Evolutionary conservation across 2,329 filamentous ascomycete species (phyloP), one percentile per base, ranked within the genome.

Genomic region (Elsinoe perseae): DNA sequence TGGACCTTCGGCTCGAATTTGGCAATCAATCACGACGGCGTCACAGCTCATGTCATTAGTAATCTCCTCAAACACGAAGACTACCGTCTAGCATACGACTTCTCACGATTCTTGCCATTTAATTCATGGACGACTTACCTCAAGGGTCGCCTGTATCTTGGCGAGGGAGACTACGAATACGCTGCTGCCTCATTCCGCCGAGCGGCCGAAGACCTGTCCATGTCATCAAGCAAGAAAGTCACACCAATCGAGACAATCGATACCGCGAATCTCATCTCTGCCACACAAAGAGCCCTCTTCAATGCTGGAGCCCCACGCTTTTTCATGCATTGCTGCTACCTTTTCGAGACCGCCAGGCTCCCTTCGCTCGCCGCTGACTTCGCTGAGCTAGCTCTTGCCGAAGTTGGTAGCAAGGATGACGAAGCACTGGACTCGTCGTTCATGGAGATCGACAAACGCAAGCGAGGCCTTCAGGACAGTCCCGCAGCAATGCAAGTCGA

Each of bases 311-410:
- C 91, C 38, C 80, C 89, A 4, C 84, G 81, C 60, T 98, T 96
- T 72, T 95, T 95, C 69, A 83, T 85, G 40, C 93, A 98, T 68
- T 81, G 97, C 52, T 80, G 91, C 10, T 79, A 82, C 18, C 77
- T 98, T 1, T 97, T 87, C 66, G 91, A 96, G 68, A 81, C 81
- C 63, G 80, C 82, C 42, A 86, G 85, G 62, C 83, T 85, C 0
- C 88, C 87, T 69, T 86, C 87, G 1, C 87, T 86, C 64, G 88
- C 95, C 38, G 81, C 89, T 4, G 88, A 95, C 62, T 96, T 95
- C 74, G 84, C 88, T 36, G 80, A 83, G 36, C 75, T 91, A 21
- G 63, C 60, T 3, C 53, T 68, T 21, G 44, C 61, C 25, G 54
- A 65, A 21, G 55, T 67, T 14, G 60, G 61, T 25, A 52, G 43